Evolutionary conservation across 768 basidiomycete species (phyloP).

Genomic region (Auriculariales sp.): DNA sequence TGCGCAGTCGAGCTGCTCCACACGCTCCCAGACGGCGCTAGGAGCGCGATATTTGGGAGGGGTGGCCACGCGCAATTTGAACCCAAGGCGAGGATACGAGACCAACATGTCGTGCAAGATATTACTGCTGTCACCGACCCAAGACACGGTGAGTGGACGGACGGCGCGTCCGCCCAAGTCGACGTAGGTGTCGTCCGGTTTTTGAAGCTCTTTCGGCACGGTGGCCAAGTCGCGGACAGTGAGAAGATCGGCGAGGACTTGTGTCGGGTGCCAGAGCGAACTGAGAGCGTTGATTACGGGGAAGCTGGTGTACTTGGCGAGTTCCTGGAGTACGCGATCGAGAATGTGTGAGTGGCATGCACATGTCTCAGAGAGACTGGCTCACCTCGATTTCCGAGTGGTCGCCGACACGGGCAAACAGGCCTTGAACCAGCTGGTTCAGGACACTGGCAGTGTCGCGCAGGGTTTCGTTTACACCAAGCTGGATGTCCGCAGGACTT

Average conservation of each 20-base stretch:
- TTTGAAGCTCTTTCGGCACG: constrained; percentile 9
- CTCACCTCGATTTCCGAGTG: constrained; percentile 86
- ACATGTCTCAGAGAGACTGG: not conserved
- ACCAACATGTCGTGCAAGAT: constrained; percentile 97
- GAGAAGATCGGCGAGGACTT: constrained; percentile 84
- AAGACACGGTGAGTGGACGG: constrained; percentile 76
- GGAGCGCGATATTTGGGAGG: constrained; percentile 61
- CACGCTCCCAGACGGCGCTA: constrained; percentile 62
- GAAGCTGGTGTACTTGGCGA: constrained; percentile 79
- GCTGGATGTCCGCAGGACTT: constrained; percentile 79
- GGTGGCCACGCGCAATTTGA: constrained; percentile 70
- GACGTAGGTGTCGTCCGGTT: not conserved
- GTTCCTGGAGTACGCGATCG: constrained; percentile 36
- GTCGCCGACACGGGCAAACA: constrained; percentile 89
- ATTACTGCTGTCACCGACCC: constrained; percentile 89
- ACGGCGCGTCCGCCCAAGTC: constrained; percentile 24
- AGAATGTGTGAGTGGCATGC: constrained; percentile 1
- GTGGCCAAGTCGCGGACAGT: constrained; percentile 67
- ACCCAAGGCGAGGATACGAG: constrained; percentile 81
- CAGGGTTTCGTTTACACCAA: constrained; percentile 85
- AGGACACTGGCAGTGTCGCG: constrained; percentile 81
- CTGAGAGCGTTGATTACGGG: constrained; percentile 96
- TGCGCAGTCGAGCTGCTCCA: constrained; percentile 61
- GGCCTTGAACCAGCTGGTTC: constrained; percentile 90
- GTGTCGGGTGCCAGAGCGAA: constrained; percentile 91